These are phyloP conservation scores for Allium cepa DNA, from an alignment of 106 monocot species.

Conservation along the genomic window DNA sequence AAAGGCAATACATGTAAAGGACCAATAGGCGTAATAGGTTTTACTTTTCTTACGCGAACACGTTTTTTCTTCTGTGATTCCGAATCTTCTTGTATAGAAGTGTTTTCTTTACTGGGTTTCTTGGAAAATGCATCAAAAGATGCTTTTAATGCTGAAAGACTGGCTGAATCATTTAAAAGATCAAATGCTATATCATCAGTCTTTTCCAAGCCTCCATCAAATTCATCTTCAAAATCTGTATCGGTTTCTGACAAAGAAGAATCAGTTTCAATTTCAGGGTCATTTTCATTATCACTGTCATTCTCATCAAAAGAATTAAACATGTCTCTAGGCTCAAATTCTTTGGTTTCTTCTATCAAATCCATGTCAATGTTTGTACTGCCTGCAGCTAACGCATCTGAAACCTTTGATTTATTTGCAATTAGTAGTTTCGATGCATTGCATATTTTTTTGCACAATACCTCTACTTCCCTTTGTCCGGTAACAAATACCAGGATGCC, in stretches of 20 bases:
- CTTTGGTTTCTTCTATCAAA: constrained; percentile 44
- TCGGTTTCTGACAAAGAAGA: constrained; percentile 60
- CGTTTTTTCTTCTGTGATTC: neutral
- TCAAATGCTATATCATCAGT: constrained; percentile 21
- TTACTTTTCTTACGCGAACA: constrained; percentile 5
- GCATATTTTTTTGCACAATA: constrained; percentile 68
- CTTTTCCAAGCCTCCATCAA: constrained; percentile 28
- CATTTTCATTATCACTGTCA: constrained; percentile 25
- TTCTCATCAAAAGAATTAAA: constrained; percentile 56
- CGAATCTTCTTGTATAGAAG: neutral
- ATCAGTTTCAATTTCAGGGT: constrained; percentile 17
- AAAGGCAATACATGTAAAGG: constrained; percentile 72
- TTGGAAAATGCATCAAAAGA: constrained; percentile 62
- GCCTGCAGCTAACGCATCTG: constrained; percentile 7
- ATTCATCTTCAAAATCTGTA: constrained; percentile 29
- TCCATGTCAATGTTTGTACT: constrained; percentile 20
- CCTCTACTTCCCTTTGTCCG: constrained; percentile 91
- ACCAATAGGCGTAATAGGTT: constrained; percentile 14
- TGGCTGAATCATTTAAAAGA: constrained; percentile 38
- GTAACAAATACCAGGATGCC: constrained; percentile 96
- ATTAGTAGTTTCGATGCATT: constrained; percentile 32
- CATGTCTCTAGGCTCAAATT: constrained; percentile 35
- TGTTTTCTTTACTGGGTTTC: constrained; percentile 9
- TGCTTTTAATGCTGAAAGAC: constrained; percentile 67
- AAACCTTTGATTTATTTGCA: constrained; percentile 12